These are phyloP conservation scores for Cardamine resedifolia DNA, from an alignment of 345 rosid species.

Conservation along the genomic window DNA sequence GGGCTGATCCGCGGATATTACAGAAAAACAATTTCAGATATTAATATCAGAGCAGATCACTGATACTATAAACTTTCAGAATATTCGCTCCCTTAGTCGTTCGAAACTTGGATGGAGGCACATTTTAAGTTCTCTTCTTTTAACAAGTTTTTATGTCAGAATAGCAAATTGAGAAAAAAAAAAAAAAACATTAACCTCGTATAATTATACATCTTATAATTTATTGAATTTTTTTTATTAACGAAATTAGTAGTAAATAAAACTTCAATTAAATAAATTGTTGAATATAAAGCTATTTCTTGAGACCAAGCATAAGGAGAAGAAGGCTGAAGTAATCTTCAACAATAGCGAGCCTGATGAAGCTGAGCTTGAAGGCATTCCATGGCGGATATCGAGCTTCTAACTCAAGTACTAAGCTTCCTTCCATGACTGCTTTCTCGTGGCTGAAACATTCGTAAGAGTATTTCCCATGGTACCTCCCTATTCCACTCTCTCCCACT, in stretches of 20 bases:
- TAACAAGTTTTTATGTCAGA: no score
- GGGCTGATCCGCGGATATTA: no score
- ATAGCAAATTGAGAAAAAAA: no score
- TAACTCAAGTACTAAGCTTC: conserved; percentile 58
- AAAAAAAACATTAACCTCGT: no score
- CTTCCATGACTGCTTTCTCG: conserved; percentile 64
- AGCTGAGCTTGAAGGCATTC: conserved; percentile 60
- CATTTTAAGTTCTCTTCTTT: no score
- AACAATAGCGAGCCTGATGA: conserved; percentile 50
- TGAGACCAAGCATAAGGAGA: conserved; percentile 58
- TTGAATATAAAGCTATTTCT: not conserved
- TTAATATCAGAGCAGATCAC: no score
- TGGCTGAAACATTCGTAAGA: conserved; percentile 91
- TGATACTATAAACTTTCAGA: no score
- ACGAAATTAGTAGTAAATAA: not conserved
- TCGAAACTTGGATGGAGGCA: no score
- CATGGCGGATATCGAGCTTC: conserved; percentile 84
- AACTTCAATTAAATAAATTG: not conserved
- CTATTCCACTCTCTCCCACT: conserved; percentile 74
- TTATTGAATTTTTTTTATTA: not conserved
- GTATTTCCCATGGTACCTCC: conserved; percentile 88
- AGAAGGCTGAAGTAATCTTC: conserved; percentile 53
- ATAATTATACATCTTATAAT: not conserved
- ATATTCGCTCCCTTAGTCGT: no score
- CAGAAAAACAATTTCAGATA: no score